Evolutionary conservation across 2,329 filamentous ascomycete species (phyloP), one percentile per base, ranked within the genome.

Genomic region (Phialophora macrospora): DNA sequence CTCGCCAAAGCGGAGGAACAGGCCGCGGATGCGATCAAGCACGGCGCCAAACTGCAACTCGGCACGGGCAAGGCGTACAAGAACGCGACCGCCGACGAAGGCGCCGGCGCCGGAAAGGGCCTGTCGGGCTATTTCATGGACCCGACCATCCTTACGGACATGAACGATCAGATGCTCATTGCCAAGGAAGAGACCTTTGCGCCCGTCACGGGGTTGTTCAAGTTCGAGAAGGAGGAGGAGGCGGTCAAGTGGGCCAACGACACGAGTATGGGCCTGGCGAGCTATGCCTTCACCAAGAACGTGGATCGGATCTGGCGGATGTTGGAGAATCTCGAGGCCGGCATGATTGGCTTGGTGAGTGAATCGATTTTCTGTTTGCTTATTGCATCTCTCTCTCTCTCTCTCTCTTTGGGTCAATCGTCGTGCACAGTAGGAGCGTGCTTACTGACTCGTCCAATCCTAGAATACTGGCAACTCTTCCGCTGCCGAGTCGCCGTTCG

Each of bases 251-350:
- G 62, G 68, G 71, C 71, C 14, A 72, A 72, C 49, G 63, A 72
- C 20, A 72, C 71, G 3, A 62, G 54, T 30, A 72, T 72, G 71
- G 71, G 71, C 12, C 58, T 72, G 46, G 88, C 88, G 7, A 87
- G 85, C 46, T 90, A 90, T 72, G 85, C 85, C 67, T 90, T 90
- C 76, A 90, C 88, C 0, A 88, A 88, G 78, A 86, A 89, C 71
- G 78, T 90, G 4, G 86, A 89, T 73, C 85, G 87, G 0, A 81
- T 86, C 59, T 89, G 87, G 85, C 80, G 88, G 65, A 77, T 90
- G 73, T 78, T 90, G 63, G 88, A 90, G 79, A 88, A 85, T 69
- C 74, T 90, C 38, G 87, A 90, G 74, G 87, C 88, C 4, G 88
- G 87, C 3, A 90, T 90, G 88, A 87, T 90, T 72, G 88, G 87